phyloP scores from a whole-genome alignment of 768 basidiomycete genomes.

The Tephrocybe sp. region DNA sequence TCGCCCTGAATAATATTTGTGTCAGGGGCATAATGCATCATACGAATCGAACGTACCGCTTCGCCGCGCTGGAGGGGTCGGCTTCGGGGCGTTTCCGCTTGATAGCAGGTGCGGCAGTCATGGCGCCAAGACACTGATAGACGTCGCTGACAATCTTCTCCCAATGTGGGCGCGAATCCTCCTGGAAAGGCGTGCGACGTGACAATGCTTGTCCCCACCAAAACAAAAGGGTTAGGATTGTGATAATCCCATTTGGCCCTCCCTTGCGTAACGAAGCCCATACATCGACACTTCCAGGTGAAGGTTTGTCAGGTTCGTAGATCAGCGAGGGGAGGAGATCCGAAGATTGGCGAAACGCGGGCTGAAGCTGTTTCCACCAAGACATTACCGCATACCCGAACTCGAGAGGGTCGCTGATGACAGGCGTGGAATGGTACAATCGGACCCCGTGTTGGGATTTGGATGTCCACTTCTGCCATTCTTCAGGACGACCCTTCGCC shows the following conservation, averaged over 20 bases:
- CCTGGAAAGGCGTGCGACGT: conserved; percentile 1
- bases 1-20: too few relatives aligned
- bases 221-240: conserved; percentile 2
- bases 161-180: conserved; percentile 3
- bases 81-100: neutral
- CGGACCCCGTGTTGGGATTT: neutral
- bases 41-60: too few relatives aligned
- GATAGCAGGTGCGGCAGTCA: neutral
- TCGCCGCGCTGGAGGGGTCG: too few relatives aligned
- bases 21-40: too few relatives aligned
- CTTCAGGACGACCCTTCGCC: neutral
- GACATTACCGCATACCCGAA: conserved; percentile 11
- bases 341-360: neutral
- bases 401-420: conserved; percentile 4
- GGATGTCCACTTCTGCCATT: neutral
- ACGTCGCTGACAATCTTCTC: conserved; percentile 4
- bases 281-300: neutral
- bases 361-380: conserved; percentile 14
- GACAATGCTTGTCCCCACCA: conserved; percentile 10
- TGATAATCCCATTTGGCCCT: conserved; percentile 11
- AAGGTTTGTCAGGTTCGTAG: neutral
- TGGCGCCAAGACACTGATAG: neutral
- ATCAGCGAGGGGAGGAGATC: neutral
- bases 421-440: conserved; percentile 2
- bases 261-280: conserved; percentile 9